Conservation (phyloP, 2,329 filamentous ascomycete species). For the Trichoderma simmonsii region DNA sequence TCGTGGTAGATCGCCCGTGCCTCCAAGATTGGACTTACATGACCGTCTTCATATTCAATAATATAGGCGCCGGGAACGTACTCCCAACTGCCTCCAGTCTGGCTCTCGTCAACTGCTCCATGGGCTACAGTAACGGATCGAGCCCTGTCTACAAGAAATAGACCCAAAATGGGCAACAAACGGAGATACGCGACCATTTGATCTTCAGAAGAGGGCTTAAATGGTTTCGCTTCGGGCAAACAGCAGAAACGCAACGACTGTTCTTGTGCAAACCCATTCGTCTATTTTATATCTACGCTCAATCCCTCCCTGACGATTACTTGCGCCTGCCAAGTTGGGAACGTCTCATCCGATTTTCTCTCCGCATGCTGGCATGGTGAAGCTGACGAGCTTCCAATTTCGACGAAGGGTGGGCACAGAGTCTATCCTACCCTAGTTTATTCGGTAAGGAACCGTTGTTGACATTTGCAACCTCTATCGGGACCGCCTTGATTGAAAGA, state of each 20-base stretch:
- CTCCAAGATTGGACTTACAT: constrained; percentile 22
- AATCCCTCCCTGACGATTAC: not conserved
- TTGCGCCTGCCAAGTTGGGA: constrained; percentile 1
- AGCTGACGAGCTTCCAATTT: constrained; percentile 4
- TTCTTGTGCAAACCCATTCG: no score
- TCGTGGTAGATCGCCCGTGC: not conserved
- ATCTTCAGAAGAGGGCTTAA: not conserved
- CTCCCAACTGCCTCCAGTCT: not conserved
- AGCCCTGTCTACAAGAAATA: not conserved
- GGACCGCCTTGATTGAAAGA: no score
- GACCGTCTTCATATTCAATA: constrained; percentile 50
- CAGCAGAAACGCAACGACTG: not conserved
- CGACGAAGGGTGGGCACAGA: not conserved
- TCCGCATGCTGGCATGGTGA: not conserved
- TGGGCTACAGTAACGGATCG: not conserved
- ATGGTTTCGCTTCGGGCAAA: not conserved
- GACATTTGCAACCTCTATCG: not conserved
- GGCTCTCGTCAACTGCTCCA: not conserved
- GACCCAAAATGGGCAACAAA: not conserved
- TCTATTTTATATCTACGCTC: not conserved
- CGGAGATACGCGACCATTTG: not conserved
- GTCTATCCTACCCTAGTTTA: not conserved
- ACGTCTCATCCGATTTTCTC: constrained; percentile 1
- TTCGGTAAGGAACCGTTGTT: not conserved
- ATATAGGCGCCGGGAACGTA: constrained; percentile 48